Evolutionary conservation across 441 rosid species (phyloP), one percentile per base, ranked within the genome.

Genomic region (Pelargonium australe): DNA sequence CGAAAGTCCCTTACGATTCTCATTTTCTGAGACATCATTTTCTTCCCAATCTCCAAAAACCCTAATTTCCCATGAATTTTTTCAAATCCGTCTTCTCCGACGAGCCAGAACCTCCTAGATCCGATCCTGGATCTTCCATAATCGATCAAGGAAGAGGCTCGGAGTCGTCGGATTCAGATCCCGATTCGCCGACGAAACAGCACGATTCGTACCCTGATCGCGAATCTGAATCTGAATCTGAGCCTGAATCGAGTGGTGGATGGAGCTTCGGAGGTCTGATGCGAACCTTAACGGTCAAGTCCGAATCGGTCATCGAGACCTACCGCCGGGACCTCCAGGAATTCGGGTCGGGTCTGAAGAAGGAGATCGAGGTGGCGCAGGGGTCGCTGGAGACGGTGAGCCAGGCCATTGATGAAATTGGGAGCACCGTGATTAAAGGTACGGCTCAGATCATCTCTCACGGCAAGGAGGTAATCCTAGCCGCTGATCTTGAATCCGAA

Each of bases 281-380:
- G 79, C 77, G 81, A 80, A 86, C 86, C 71, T 37, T 92, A 40
- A 67, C 92, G 40, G 77, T 82, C 74, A 84, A 80, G 73, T 92
- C 97, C 66, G 96, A 89, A 76, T 84, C 93, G 58, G 91, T 89
- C 7, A 80, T 92, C 31, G 92, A 90, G 51, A 86, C 87, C 25
- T 92, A 92, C 80, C 86, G 89, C 20, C 89, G 91, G 45, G 97
- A 95, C 83, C 97, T 95, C 14, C 73, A 86, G 77, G 99, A 95
- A 71, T 91, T 95, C 72, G 84, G 91, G 7, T 75, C 92, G 47
- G 99, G 97, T 17, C 69, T 95, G 13, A 84, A 80, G 80, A 95
- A 90, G 68, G 99, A 95, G 86, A 83, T 92, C 73, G 89, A 89
- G 71, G 97, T 87, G 13, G 97, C 91, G 4, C 99, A 92, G 43